Evolutionary conservation across 2,329 filamentous ascomycete genomes (phyloP), one percentile per base, ranked within the genome.

Genomic region (Aspergillus arachidicola): DNA sequence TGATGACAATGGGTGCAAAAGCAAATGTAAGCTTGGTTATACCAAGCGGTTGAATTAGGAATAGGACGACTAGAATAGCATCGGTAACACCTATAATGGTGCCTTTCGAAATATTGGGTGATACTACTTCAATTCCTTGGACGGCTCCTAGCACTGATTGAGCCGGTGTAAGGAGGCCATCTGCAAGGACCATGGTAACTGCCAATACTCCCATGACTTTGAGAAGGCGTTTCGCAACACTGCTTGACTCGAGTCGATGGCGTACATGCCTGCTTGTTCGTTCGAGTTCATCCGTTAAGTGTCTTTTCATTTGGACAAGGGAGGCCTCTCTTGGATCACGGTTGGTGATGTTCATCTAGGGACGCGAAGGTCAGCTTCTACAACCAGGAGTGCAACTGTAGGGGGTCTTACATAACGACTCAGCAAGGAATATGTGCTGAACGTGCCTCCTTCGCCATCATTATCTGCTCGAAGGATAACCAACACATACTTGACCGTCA

Each of bases 381-480:
- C 23, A 34, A 34, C 14, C 19, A 16, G 30, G 3, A 11, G 10
- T n/a, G 19, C 12, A 51, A 32, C 7, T 9, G 9, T 32, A 32
- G 11, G 48, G 4, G 12, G 19, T 23, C 72, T 62, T 73, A 83
- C 83, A 72, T 85, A 86, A 70, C 82, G 73, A 23, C 81, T 82
- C 3, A 87, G 77, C 19, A 87, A 74, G 0, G 83, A 83, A 68
- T 85, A 86, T 10, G 81, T 80, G 26, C 79, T 81, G 72, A 87
- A 87, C 0, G 85, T 86, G 3, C 85, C 85, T 11, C 85, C 85
- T 68, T 87, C 85, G 28, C 85, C 85, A 68, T 86, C 83, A 61
- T 87, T 83, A 70, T 87, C 84, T 32, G 84, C 85, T 53, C 75
- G 72, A 4, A 87, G 74, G 30, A 86, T 82, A 60, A 87, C 80